Conservation (phyloP, 768 basidiomycete species). For the Termitomyces sp. region DNA sequence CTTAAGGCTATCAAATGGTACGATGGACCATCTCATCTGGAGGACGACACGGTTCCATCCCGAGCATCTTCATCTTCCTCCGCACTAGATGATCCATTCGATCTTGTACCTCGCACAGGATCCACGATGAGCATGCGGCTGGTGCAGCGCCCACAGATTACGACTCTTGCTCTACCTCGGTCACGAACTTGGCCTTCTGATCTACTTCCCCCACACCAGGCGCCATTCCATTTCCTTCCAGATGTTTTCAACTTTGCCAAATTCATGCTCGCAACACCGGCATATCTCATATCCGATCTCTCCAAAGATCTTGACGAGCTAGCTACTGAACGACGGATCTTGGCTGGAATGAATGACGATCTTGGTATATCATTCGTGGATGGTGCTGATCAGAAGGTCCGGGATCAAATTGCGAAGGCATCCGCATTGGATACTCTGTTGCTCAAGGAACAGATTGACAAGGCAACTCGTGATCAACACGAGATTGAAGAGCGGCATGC, state of each 20-base stretch:
- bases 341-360: conserved; percentile 70
- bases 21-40: conserved; percentile 43
- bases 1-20: conserved; percentile 94
- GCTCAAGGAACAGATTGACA: conserved; percentile 66
- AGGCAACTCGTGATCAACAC: conserved; percentile 52
- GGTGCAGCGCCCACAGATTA: conserved; percentile 90
- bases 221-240: conserved; percentile 94
- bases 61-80: conserved; percentile 49
- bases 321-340: conserved; percentile 60
- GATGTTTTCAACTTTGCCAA: conserved; percentile 86
- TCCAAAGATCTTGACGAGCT: conserved; percentile 72
- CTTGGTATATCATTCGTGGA: conserved; percentile 80
- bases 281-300: conserved; percentile 76
- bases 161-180: conserved; percentile 90
- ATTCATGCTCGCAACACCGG: conserved; percentile 95
- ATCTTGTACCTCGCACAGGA: conserved; percentile 47
- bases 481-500: conserved; percentile 50
- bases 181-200: conserved; percentile 94
- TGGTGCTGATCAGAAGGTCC: conserved; percentile 70
- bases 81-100: conserved; percentile 31
- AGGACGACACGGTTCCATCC: conserved; percentile 29
- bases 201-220: conserved; percentile 84
- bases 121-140: conserved; percentile 80
- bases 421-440: conserved; percentile 67
- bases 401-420: conserved; percentile 79